These are phyloP conservation scores for Rubia yunnanensis DNA, from an alignment of 257 asterid species.

Conservation along the genomic window DNA sequence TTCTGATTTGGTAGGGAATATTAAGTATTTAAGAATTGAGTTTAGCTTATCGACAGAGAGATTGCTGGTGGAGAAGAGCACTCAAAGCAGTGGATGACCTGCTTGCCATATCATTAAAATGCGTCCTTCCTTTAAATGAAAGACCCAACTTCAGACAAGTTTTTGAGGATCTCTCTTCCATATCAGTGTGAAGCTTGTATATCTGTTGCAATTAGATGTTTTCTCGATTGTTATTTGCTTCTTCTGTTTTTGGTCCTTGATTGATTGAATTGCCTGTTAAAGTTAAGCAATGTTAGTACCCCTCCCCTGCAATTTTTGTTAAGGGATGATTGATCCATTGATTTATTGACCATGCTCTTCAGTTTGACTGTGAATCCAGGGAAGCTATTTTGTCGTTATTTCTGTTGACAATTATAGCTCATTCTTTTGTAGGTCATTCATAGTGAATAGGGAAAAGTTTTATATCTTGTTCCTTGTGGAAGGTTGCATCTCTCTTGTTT, in stretches of 20 bases:
- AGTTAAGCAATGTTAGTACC: conserved; percentile 47
- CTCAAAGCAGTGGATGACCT: conserved; percentile 69
- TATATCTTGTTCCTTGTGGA: neutral
- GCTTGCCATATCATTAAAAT: conserved; percentile 71
- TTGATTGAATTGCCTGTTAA: conserved; percentile 43
- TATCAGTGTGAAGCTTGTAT: conserved; percentile 68
- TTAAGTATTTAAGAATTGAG: too few relatives aligned
- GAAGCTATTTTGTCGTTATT: conserved; percentile 11
- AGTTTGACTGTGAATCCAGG: conserved; percentile 23
- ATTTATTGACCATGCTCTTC: conserved; percentile 53
- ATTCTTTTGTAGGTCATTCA: conserved; percentile 12
- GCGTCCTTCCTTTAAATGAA: conserved; percentile 80
- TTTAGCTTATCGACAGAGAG: too few relatives aligned
- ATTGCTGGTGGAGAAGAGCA: conserved; percentile 77
- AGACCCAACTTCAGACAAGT: conserved; percentile 89
- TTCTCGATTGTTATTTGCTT: conserved; percentile 24
- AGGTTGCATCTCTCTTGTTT: neutral
- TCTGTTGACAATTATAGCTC: conserved; percentile 15
- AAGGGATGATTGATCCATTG: conserved; percentile 84
- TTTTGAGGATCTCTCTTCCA: conserved; percentile 58
- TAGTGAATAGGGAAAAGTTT: conserved; percentile 10
- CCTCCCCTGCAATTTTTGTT: conserved; percentile 73
- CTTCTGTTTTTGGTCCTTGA: conserved; percentile 16
- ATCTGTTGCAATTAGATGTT: conserved; percentile 47
- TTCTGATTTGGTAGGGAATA: too few relatives aligned